Base-by-base conservation (phyloP, 2,329 filamentous ascomycete genomes). In the Alternaria sp. region DNA sequence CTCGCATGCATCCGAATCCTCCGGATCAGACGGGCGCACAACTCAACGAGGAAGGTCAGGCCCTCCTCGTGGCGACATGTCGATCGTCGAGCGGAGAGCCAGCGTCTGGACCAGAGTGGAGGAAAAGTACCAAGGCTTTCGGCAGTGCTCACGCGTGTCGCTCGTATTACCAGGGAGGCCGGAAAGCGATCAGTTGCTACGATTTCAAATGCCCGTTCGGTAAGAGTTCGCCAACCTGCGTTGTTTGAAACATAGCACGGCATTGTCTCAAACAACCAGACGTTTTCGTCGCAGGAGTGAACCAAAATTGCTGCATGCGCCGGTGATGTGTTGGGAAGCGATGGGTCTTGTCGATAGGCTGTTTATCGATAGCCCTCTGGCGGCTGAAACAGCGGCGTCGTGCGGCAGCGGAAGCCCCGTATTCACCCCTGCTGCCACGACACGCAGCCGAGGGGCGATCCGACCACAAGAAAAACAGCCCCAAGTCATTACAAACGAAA, bases 321-420 rank as follows among this genome's bases (percentile, higher is more conserved):
- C 28, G 21, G 47, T 50, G 46, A 59, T 59, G n/a, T 66, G 65
- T 64, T 66, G 63, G 56, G 63, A 62, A 15, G 57, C 47, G 45
- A 61, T 62, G 50, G 57, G 45, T 52, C 32, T 50, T 57, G 61
- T 65, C 57, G 32, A 57, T 55, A 62, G 61, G 60, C 26, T 62
- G 36, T 60, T 62, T 70, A 65, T 68, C 67, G 67, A 65, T 70
- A 70, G 54, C 54, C 32, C 50, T 47, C 60, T 61, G 57, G 49
- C 61, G 58, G 63, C 63, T 68, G 67, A 70, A 70, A 70, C 67
- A 58, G 57, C 62, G 66, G 67, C 64, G 58, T 26, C 26, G 40
- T 44, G 59, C 61, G 67, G 61, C 59, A 65, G 63, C 61, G 47
- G 51, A 45, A 57, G 59, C 60, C 45, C 46, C 57, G 61, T 52